phyloP scores from a whole-genome alignment of 2,329 filamentous ascomycete genomes.

The Biscogniauxia sp. region DNA sequence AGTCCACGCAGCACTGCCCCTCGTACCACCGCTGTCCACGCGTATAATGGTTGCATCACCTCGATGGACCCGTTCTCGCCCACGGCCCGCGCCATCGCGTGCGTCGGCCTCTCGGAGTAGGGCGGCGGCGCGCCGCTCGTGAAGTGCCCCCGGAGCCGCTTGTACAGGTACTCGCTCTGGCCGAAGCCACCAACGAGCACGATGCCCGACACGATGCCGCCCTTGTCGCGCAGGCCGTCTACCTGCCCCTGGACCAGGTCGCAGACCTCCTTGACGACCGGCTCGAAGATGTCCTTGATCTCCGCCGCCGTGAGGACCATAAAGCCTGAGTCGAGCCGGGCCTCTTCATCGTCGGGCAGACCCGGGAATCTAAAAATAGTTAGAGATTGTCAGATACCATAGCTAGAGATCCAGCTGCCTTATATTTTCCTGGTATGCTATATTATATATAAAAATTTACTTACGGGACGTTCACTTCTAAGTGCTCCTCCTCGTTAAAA shows the following conservation, averaged over 20 bases:
- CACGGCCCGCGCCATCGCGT: conserved; percentile 49
- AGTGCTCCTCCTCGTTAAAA: conserved; percentile 75
- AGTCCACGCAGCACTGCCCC: conserved; percentile 73
- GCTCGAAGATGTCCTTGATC: conserved; percentile 72
- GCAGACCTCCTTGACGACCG: conserved; percentile 68
- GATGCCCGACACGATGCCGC: conserved; percentile 67
- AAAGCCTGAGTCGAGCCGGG: conserved; percentile 73
- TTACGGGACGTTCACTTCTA: conserved; percentile 73
- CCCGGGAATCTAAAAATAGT: conserved; percentile 59
- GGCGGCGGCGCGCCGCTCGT: conserved; percentile 55
- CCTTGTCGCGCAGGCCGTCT: conserved; percentile 58
- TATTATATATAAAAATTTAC: conserved; percentile 25
- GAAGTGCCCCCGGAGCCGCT: conserved; percentile 68
- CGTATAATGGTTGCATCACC: conserved; percentile 79
- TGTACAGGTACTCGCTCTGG: conserved; percentile 74
- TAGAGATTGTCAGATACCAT: not conserved
- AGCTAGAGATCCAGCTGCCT: too few species aligned
- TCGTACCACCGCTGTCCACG: conserved; percentile 77
- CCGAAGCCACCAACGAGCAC: conserved; percentile 81
- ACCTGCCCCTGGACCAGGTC: conserved; percentile 68
- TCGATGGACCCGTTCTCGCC: conserved; percentile 60
- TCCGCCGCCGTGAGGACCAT: conserved; percentile 68
- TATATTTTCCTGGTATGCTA: not conserved
- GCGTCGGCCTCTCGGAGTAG: conserved; percentile 69
- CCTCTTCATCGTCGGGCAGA: conserved; percentile 71